Conservation (phyloP, 1,139 yeast genomes). For the Hemisphaericaspora xylanilytica region DNA sequence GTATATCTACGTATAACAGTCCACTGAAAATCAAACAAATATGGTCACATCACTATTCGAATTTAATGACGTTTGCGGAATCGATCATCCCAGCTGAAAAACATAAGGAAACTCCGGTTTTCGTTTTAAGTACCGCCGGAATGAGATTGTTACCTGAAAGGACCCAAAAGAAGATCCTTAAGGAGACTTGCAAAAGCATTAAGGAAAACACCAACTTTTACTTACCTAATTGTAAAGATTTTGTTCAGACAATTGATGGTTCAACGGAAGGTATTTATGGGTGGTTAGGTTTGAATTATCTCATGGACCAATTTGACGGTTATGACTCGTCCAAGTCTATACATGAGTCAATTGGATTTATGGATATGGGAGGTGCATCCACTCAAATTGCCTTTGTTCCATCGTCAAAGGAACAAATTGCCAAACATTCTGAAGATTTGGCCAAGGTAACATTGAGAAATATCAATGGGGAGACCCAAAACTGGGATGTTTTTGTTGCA, state of each 20-base stretch:
- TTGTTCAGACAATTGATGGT: constrained; percentile 74
- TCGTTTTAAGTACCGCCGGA: constrained; percentile 78
- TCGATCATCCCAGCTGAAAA: constrained; percentile 54
- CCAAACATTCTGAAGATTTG: constrained; percentile 61
- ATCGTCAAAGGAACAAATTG: constrained; percentile 47
- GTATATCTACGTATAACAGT: constrained; percentile 55
- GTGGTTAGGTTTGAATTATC: constrained; percentile 72
- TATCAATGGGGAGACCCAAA: constrained; percentile 57
- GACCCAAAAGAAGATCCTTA: constrained; percentile 45
- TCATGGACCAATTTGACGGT: constrained; percentile 53
- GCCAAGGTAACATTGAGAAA: constrained; percentile 55
- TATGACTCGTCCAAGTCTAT: constrained; percentile 31
- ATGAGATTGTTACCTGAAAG: constrained; percentile 61
- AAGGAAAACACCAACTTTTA: constrained; percentile 48
- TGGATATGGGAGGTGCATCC: constrained; percentile 93
- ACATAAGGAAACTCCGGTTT: constrained; percentile 62
- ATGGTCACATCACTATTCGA: constrained; percentile 60
- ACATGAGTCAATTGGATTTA: constrained; percentile 68
- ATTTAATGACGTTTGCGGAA: constrained; percentile 57
- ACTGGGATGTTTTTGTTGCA: constrained; percentile 73
- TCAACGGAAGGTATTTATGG: constrained; percentile 80
- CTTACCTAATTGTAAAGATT: constrained; percentile 53
- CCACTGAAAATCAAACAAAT: constrained; percentile 40
- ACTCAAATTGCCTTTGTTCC: constrained; percentile 82
- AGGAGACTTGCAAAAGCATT: constrained; percentile 51